Conservation (phyloP, 805 yeast species). For the Kodamaea kakaduensis region DNA sequence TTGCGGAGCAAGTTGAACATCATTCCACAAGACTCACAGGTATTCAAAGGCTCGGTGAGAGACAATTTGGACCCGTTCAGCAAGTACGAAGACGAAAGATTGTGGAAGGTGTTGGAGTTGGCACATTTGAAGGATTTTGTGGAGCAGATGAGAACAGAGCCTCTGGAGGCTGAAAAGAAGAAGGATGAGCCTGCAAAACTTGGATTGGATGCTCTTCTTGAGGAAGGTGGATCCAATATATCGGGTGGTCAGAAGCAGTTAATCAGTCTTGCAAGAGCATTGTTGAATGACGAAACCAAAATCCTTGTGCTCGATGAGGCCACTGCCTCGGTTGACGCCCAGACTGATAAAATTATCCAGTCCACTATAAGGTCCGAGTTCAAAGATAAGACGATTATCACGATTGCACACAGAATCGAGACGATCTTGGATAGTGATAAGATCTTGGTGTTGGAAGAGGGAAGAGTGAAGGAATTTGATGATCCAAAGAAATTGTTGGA, state of each 20-base stretch:
- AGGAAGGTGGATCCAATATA: conserved; percentile 78
- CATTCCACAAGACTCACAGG: conserved; percentile 93
- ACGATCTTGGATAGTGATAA: conserved; percentile 83
- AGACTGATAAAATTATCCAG: conserved; percentile 77
- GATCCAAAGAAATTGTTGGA: conserved; percentile 51
- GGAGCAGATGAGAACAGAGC: conserved; percentile 45
- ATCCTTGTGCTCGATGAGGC: conserved; percentile 27
- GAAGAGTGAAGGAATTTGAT: conserved; percentile 75
- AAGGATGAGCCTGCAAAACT: background rate
- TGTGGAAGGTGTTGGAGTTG: conserved; percentile 78
- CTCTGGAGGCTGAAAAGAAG: conserved; percentile 15
- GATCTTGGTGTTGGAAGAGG: conserved; percentile 70
- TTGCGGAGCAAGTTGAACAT: conserved; percentile 74
- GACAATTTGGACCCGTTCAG: conserved; percentile 82
- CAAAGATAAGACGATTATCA: conserved; percentile 70
- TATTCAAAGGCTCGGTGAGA: conserved; percentile 80
- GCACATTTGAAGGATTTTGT: conserved; percentile 74
- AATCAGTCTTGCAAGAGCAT: conserved; percentile 77
- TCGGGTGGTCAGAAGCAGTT: conserved; percentile 88
- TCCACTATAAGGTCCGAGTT: conserved; percentile 74
- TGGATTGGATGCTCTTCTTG: conserved; percentile 27
- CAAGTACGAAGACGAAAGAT: conserved; percentile 60
- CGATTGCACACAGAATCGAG: conserved; percentile 87
- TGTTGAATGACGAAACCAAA: conserved; percentile 44
- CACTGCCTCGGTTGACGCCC: conserved; percentile 79